Conservation (phyloP, 2,329 filamentous ascomycete species). For the Penicillium sp. region DNA sequence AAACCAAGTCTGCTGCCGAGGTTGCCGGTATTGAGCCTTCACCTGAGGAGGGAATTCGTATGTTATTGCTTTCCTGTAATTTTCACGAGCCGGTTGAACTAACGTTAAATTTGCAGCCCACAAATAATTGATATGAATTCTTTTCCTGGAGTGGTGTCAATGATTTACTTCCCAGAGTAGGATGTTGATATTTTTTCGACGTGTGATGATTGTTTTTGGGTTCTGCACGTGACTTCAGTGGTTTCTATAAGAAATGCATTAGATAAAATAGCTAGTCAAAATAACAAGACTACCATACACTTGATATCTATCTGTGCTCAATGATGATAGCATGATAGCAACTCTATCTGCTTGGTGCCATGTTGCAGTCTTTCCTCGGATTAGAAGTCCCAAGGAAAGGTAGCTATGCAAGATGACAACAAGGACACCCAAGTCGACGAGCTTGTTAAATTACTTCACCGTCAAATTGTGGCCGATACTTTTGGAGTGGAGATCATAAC, state of each 20-base stretch:
- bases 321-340: too few species aligned
- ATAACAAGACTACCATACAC: neutral
- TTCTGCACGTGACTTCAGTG: conserved; percentile 3
- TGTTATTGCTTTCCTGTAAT: conserved; percentile 30
- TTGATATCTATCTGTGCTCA: neutral
- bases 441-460: neutral
- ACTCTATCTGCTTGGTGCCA: too few species aligned
- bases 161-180: neutral
- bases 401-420: neutral
- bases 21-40: conserved; percentile 59
- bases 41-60: conserved; percentile 60
- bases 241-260: conserved; percentile 26
- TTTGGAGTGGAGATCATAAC: neutral
- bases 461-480: neutral
- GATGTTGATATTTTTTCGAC: neutral
- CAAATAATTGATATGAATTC: conserved; percentile 28
- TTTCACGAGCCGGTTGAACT: conserved; percentile 24
- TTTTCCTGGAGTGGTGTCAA: neutral
- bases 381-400: too few species aligned
- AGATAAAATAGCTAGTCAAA: conserved; percentile 14
- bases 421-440: neutral
- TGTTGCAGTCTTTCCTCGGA: too few species aligned
- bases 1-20: conserved; percentile 58
- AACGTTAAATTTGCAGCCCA: conserved; percentile 30
- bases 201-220: neutral